Base-by-base conservation (phyloP, 2,329 filamentous ascomycete species). In the Cladosporium velox region DNA sequence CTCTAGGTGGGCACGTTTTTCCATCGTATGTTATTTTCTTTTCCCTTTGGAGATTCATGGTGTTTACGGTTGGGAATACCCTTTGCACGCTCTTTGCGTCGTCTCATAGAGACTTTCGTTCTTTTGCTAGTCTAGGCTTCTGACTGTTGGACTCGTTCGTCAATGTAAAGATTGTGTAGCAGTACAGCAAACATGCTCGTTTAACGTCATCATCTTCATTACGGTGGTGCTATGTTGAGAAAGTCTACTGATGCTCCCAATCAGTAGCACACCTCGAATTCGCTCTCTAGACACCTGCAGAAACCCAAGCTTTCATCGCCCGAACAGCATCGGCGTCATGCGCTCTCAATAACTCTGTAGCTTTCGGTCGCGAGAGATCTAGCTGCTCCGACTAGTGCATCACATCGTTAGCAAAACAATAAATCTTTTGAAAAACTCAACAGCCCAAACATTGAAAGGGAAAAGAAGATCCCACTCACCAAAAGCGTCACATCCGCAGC, bases 321-420 rank as follows among this genome's bases (percentile, higher is more conserved):
- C 86, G 84, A 47, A 89, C 83, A 1, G 85, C 86, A 73, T 92
- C 84, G 2, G 91, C 91, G 59, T 92, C 90, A 72, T 93, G 83
- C 5, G 85, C 82, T 76, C 88, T 89, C 5, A 95, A 82, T 60
- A 94, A 77, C 67, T 94, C 91, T 1, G 89, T 93, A 1, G 90
- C 91, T 77, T 89, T 92, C 2, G 80, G 72, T 77, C 91, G 93
- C 1, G 86, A 79, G 41, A 94, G 75, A 68, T 94, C 91, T 35
- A 93, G 83, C 76, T 93, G 85, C 58, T 91, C 87, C 14, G 90
- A 82, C 88, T 89, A 52, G 10, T 6, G 7, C 8, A 34, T 6
- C 12, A 8, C 8, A 47, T 57, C 14, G 4, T 60, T 35, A 51
- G 59, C 30, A 55, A 47, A 28, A n/a, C n/a, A n/a, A n/a, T n/a